phyloP scores from a whole-genome alignment of 495 filamentous ascomycete genomes.

The Penicillium steckii region DNA sequence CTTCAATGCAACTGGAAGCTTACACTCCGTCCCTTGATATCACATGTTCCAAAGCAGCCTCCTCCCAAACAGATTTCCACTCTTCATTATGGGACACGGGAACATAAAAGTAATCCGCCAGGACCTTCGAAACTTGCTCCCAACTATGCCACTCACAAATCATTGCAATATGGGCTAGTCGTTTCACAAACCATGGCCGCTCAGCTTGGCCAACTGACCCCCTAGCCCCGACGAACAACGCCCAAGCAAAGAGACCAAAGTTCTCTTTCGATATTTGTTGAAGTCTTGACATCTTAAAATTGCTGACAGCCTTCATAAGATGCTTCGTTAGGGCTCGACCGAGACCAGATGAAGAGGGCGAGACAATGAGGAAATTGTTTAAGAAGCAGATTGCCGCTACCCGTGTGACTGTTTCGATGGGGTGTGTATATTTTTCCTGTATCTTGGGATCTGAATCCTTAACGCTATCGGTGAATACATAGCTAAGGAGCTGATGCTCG shows the following conservation, averaged over 20 bases:
- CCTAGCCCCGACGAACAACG: constrained; percentile 33
- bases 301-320: constrained; percentile 17
- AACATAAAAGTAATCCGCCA: constrained; percentile 28
- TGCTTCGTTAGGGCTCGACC: constrained; percentile 39
- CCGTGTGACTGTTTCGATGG: constrained; percentile 30
- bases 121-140: constrained; percentile 25
- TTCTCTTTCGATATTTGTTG: constrained; percentile 20
- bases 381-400: constrained; percentile 32
- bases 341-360: constrained; percentile 31
- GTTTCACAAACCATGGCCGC: constrained; percentile 30
- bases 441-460: not conserved
- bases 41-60: constrained; percentile 26
- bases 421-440: constrained; percentile 14
- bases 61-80: constrained; percentile 33
- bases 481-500: constrained; percentile 38
- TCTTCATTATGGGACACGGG: constrained; percentile 11
- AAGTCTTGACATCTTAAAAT: constrained; percentile 20
- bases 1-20: too few relatives aligned
- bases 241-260: constrained; percentile 28
- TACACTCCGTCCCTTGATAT: constrained; percentile 13
- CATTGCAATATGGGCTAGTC: constrained; percentile 23
- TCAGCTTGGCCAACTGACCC: constrained; percentile 28
- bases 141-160: constrained; percentile 30
- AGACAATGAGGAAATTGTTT: constrained; percentile 35
- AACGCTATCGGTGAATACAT: constrained; percentile 22